Conservation (phyloP, 148 eudicot genomes). For the Fagopyrum tataricum region DNA sequence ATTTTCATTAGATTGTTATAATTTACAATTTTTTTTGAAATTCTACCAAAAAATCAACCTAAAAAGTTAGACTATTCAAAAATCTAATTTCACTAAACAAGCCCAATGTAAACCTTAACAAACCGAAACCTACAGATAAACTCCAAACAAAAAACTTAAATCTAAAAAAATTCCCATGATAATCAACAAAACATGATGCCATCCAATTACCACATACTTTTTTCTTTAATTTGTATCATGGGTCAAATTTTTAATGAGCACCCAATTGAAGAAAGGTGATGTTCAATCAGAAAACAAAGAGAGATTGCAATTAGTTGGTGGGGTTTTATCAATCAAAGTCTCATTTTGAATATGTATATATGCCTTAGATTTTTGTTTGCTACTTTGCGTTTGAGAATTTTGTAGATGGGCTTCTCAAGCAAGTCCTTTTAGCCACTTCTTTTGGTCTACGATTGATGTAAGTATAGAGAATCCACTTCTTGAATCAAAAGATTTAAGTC, state of each 20-base stretch:
- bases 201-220: neutral
- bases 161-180: no score
- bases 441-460: neutral
- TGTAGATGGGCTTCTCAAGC: neutral
- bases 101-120: no score
- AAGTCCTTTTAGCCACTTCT: slow-evolving; percentile 4
- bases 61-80: neutral
- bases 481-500: neutral
- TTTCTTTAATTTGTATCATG: neutral
- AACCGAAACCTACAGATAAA: no score
- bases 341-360: neutral
- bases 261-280: slow-evolving; percentile 1
- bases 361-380: neutral
- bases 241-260: neutral
- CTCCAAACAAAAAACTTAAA: neutral
- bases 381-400: neutral
- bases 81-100: no score
- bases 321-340: slow-evolving; percentile 9
- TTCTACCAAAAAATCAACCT: no score
- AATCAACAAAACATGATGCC: neutral
- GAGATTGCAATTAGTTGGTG: slow-evolving; percentile 9
- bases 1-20: no score
- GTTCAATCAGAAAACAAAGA: slow-evolving; percentile 3
- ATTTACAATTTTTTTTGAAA: no score
- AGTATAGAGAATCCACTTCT: neutral